A percentile compares a stretch with the other conserved stretches of the same genome.
These are phyloP conservation scores for Barbarea vulgaris DNA, from an alignment of 345 rosid species.

Conservation along the genomic window DNA sequence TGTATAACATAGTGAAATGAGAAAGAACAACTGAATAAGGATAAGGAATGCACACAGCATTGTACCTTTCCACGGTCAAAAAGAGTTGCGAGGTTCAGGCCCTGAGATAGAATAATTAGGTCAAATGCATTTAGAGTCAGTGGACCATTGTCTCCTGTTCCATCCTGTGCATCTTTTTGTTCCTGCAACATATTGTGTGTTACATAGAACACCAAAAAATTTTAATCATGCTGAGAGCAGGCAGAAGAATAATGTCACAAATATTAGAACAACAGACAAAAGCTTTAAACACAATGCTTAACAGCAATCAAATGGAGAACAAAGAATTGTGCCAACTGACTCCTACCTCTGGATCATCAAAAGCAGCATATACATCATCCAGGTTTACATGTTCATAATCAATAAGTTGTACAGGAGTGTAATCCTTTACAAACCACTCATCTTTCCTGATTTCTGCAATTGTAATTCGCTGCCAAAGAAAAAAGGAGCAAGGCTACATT, in stretches of 20 bases:
- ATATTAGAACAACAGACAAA: background rate
- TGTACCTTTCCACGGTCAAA: constrained; percentile 90
- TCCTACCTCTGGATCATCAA: constrained; percentile 84
- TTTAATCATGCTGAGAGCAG: background rate
- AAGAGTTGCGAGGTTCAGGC: constrained; percentile 86
- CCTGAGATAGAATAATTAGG: constrained; percentile 88
- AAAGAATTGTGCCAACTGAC: background rate
- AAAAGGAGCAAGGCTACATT: constrained; percentile 1
- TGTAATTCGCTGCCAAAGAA: constrained; percentile 68
- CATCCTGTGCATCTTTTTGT: constrained; percentile 51
- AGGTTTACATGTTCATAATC: constrained; percentile 91
- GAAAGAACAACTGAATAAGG: constrained; percentile 14
- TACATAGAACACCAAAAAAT: background rate
- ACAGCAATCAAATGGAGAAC: background rate
- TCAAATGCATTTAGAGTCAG: constrained; percentile 93
- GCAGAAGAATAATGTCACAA: background rate
- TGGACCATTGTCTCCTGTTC: constrained; percentile 70
- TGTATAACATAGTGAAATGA: background rate
- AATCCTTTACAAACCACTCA: constrained; percentile 78
- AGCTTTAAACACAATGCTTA: background rate
- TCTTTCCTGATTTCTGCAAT: constrained; percentile 74
- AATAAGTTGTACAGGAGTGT: constrained; percentile 65
- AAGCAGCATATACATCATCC: constrained; percentile 92
- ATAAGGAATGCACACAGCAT: background rate
- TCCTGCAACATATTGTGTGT: constrained; percentile 51